Percentiles rank a stretch among this genome's conserved stretches.
phyloP scores from a whole-genome alignment of 768 basidiomycete genomes.

The Infundibulicybe gibba region DNA sequence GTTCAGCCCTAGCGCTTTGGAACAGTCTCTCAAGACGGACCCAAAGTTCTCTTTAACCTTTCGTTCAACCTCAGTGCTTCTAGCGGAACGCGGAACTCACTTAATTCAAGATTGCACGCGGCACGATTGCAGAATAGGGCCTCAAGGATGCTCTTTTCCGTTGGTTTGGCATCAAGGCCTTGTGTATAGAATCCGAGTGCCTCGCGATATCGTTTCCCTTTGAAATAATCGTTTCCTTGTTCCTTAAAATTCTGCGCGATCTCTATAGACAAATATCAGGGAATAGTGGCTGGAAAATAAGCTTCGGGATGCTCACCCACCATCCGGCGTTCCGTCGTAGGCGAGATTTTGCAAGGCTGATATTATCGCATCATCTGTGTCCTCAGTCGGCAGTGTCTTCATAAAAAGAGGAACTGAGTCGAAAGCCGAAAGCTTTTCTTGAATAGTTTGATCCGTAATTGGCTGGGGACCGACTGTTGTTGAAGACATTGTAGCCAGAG shows the following conservation, averaged over 20 bases:
- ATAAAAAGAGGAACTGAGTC: constrained; percentile 89
- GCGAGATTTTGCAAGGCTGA: constrained; percentile 83
- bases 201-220: constrained; percentile 81
- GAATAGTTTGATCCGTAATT: constrained; percentile 23
- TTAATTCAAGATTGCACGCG: constrained; percentile 86
- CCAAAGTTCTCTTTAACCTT: constrained; percentile 78
- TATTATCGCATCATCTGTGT: constrained; percentile 59
- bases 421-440: constrained; percentile 38
- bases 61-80: neutral
- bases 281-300: neutral
- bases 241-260: constrained; percentile 91
- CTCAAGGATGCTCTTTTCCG: constrained; percentile 51
- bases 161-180: constrained; percentile 82
- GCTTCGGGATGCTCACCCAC: constrained; percentile 48
- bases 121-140: constrained; percentile 86
- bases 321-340: constrained; percentile 91
- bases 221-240: constrained; percentile 94
- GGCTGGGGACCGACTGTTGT: constrained; percentile 29
- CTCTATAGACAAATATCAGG: constrained; percentile 43
- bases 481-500: no score
- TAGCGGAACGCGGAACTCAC: constrained; percentile 37
- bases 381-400: constrained; percentile 76
- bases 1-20: constrained; percentile 63
- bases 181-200: constrained; percentile 89
- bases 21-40: constrained; percentile 81